phyloP scores from a whole-genome alignment of 768 basidiomycete species.

The Dacryopinax primogenitus region DNA sequence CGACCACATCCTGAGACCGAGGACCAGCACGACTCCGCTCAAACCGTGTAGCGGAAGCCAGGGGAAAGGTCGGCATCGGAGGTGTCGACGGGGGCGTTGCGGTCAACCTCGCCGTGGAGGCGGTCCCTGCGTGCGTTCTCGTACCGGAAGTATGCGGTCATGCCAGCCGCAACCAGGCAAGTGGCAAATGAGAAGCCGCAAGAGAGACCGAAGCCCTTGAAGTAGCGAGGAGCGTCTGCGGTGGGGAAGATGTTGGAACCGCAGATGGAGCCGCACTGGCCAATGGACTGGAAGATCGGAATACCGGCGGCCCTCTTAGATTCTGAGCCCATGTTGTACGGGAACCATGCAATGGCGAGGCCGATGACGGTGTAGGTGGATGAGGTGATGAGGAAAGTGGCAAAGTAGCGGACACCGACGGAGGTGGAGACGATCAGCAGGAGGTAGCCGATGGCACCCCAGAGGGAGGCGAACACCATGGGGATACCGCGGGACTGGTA shows the following conservation, averaged over 20 bases:
- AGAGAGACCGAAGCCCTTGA: slow-evolving; percentile 5
- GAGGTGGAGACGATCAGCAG: slow-evolving; percentile 44
- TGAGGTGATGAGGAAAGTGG: slow-evolving; percentile 60
- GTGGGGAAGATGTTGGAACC: slow-evolving; percentile 62
- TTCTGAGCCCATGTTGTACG: slow-evolving; percentile 21
- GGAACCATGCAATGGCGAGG: slow-evolving; percentile 65
- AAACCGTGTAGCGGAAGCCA: slow-evolving; percentile 1
- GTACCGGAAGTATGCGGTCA: slow-evolving; percentile 4
- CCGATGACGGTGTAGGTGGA: slow-evolving; percentile 70
- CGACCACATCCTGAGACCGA: background rate
- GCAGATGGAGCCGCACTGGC: slow-evolving; percentile 59
- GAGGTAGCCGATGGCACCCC: slow-evolving; percentile 27
- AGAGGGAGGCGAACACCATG: slow-evolving; percentile 15
- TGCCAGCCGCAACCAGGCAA: background rate
- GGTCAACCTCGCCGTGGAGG: slow-evolving; percentile 39
- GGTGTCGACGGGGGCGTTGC: slow-evolving; percentile 44
- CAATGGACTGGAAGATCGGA: slow-evolving; percentile 67
- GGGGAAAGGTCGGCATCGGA: slow-evolving; percentile 26
- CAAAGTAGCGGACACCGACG: slow-evolving; percentile 58
- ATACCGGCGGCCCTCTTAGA: slow-evolving; percentile 58
- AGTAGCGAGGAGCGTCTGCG: slow-evolving; percentile 48
- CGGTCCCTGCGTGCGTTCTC: slow-evolving; percentile 48
- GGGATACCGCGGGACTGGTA: slow-evolving; percentile 44
- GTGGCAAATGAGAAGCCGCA: slow-evolving; percentile 3
- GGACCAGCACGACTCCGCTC: background rate